These are phyloP conservation scores for Oxyria digyna DNA, from an alignment of 148 eudicot species.

Conservation along the genomic window DNA sequence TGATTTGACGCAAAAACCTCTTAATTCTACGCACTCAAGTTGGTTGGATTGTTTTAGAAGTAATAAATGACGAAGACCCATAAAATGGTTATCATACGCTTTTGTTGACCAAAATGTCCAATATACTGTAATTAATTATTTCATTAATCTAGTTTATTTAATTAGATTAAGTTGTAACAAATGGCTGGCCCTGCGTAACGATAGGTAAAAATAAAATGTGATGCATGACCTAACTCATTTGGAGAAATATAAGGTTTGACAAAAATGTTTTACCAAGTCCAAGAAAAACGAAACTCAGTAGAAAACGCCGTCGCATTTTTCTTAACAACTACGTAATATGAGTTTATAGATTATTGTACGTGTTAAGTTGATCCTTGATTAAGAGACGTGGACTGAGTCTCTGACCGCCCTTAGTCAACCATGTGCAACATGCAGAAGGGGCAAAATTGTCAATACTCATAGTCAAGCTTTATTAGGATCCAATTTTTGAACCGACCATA, in stretches of 20 bases:
- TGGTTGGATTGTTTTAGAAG: neutral
- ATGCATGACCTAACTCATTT: neutral
- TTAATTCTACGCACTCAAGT: too few relatives aligned
- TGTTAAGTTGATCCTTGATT: neutral
- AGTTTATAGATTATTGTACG: neutral
- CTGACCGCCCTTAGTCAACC: neutral
- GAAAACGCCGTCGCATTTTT: neutral
- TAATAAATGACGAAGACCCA: neutral
- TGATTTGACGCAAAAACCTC: too few relatives aligned
- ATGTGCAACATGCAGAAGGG: too few relatives aligned
- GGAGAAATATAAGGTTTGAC: neutral
- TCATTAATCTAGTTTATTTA: too few relatives aligned
- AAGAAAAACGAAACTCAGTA: neutral
- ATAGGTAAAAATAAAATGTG: neutral
- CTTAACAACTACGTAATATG: neutral
- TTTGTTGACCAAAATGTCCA: neutral
- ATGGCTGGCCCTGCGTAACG: neutral
- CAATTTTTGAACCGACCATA: too few relatives aligned
- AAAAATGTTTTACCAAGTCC: neutral
- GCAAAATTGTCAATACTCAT: too few relatives aligned
- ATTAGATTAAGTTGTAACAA: too few relatives aligned
- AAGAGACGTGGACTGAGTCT: neutral
- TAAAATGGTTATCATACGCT: neutral
- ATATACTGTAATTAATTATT: neutral
- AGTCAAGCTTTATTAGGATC: too few relatives aligned